Evolutionary conservation across 176 grass and related monocot genomes (phyloP), one percentile per base, ranked within the genome.

Genomic region (Eleusine indica): DNA sequence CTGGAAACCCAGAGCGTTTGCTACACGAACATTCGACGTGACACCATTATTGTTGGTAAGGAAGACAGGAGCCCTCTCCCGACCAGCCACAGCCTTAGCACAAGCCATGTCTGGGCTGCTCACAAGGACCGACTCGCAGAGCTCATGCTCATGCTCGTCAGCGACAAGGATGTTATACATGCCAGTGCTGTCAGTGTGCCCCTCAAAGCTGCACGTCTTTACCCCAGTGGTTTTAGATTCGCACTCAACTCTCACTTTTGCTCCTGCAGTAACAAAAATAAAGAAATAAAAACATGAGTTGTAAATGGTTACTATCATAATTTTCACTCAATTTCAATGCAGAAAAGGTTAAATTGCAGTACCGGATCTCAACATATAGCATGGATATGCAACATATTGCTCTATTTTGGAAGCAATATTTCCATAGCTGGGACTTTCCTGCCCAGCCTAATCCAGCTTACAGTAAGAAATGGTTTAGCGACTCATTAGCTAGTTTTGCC

Each of bases 1-100:
- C 80, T 84, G 67, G 61, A 98, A 91, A 2, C 96, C 96, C 63
- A 98, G 72, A 18, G 96, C 82, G 42, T 95, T 98, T 4, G 91
- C 96, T 60, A 84, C 62, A 62, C 91, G 90, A 15, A 91, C 73
- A 75, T 95, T 77, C 19, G 93, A 95, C 18, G 64, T 48, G 48
- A 98, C 84, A 8, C 96, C 96, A 3, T 92, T 98, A 77, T 98
- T 98, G 89, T 74, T 92, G 29, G 86, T 95, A 70, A 98, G 89
- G 96, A 92, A 98, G 54, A 95, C 96, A 0, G 84, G 91, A 19
- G 96, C 89, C n/a, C 76, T 92, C 77, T 95, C 96, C 29, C 96
- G 91, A 15, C 96, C 93, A 29, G 74, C 84, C 70, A 98, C 79
- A 4, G 64, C 1, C 78, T 82, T 84, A 46, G 89, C 85, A 82